Evolutionary conservation across 805 yeast genomes (phyloP), one percentile per base, ranked within the genome.

Genomic region (Alloascoidea africana): DNA sequence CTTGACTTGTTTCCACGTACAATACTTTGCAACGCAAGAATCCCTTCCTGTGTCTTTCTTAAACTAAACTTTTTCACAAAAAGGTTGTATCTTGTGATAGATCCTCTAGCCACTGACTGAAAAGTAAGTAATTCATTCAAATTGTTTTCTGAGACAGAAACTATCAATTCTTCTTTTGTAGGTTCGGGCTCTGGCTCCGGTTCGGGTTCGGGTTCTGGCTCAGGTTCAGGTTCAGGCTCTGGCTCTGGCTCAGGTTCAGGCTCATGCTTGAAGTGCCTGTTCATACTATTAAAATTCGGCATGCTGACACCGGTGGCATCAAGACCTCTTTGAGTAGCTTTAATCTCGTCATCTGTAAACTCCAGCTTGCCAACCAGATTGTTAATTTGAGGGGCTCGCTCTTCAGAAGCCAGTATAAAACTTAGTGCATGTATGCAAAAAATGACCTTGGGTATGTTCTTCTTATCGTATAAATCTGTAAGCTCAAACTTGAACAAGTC

Each of bases 371-470:
- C 86, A 5, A 76, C 76, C 23, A 83, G 55, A 43, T 73, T 69
- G 23, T 65, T 67, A 50, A 89, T 68, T 3, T 63, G 58, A 1
- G 87, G 83, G 16, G 77, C 76, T 14, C 59, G 58, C 17, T 70
- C 67, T 17, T 72, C 63, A 37, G 61, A 62, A 15, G 77, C 67
- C 39, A 91, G 63, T 52, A 84, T 72, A 46, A 72, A 83, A 37
- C 86, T 76, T 44, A 89, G 59, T 2, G 96, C 96, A 59, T 89
- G 96, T 27, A 91, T 58, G 47, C 96, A 87, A 56, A 85, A 86
- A 52, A 91, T 80, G 17, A 91, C 97, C 51, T 84, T 87, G 13
- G 97, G 97, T 15, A 87, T 70, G 51, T 89, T 82, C 50, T 85
- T 87, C 51, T 79, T 78, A 51, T 91, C 96, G 57, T 86, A 91